phyloP scores from a whole-genome alignment of 2,329 filamentous ascomycete species.

The Ilyonectria sp. region DNA sequence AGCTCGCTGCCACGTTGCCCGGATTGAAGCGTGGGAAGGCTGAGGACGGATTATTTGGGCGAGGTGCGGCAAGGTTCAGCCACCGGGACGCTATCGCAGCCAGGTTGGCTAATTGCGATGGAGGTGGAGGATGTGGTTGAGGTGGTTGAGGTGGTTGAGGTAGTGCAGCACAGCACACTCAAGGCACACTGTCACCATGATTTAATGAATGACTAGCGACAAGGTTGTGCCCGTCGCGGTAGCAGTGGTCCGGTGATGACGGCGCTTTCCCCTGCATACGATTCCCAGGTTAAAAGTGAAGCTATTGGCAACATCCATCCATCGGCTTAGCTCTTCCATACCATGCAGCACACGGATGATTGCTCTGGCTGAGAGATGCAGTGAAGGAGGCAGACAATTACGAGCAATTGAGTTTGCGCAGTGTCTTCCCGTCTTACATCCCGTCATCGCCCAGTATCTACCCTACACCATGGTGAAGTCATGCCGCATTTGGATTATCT shows the following conservation, averaged over 20 bases:
- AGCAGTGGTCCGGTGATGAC: background rate
- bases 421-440: background rate
- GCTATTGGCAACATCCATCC: background rate
- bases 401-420: background rate
- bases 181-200: background rate
- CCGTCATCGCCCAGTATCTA: too few relatives aligned
- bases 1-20: conserved; percentile 19
- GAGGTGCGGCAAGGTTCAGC: conserved; percentile 5
- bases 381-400: background rate
- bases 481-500: background rate
- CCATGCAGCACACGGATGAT: too few relatives aligned
- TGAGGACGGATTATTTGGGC: background rate
- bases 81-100: background rate
- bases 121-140: background rate
- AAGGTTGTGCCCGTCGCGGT: background rate
- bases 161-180: background rate
- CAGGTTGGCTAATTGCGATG: conserved; percentile 1
- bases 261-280: background rate
- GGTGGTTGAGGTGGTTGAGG: background rate
- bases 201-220: background rate
- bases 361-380: background rate
- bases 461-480: too few relatives aligned
- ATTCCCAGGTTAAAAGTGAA: background rate
- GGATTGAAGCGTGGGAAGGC: conserved; percentile 1
- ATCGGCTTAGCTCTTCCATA: background rate